Evolutionary conservation across 208 protist genomes (phyloP), one percentile per base, ranked within the genome.

Genomic region (Leishmania mexicana): DNA sequence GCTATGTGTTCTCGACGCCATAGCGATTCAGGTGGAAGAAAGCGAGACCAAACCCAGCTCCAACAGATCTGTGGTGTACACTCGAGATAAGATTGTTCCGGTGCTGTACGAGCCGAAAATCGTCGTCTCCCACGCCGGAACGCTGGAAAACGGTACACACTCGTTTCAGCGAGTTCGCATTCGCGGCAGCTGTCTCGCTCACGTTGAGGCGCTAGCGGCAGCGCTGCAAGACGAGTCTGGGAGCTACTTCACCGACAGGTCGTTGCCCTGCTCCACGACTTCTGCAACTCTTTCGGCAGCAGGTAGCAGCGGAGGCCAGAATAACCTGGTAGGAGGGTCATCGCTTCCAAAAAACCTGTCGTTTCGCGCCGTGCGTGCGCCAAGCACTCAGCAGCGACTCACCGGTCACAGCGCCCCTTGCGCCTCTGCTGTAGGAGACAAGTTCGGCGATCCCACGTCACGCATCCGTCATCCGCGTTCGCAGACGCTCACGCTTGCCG

Each of bases 141-240:
- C 92, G 35, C 90, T 97, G 74, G 94, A 97, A 62, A 89, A 91
- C 38, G 89, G 92, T n/a, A 93, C 90, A 17, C 92, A 95, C 80
- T 89, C 91, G 54, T 97, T 93, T 76, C 94, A 97, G 79, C 91
- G 90, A 31, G 91, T 97, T 85, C 94, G 94, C 47, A 96, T 97
- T 87, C 92, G 94, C 62, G 94, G 94, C 5, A 96, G 92, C 86
- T 90, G 87, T 72, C 85, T 94, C 28, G 94, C 92, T 8, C 94
- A 97, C 67, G 89, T 97, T 10, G 88, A 94, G 75, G 85, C 92
- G 1, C 85, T 97, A 11, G 83, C 86, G 67, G 75, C 81, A 31
- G 87, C 91, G n/a, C 79, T 97, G 40, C 42, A 85, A 13, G 88
- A 87, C 17, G 83, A 86, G 57, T 24, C 31, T 21, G 88, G 92